These are phyloP conservation scores for Diplodia corticola DNA, from an alignment of 2,329 filamentous ascomycete species.

Conservation along the genomic window DNA sequence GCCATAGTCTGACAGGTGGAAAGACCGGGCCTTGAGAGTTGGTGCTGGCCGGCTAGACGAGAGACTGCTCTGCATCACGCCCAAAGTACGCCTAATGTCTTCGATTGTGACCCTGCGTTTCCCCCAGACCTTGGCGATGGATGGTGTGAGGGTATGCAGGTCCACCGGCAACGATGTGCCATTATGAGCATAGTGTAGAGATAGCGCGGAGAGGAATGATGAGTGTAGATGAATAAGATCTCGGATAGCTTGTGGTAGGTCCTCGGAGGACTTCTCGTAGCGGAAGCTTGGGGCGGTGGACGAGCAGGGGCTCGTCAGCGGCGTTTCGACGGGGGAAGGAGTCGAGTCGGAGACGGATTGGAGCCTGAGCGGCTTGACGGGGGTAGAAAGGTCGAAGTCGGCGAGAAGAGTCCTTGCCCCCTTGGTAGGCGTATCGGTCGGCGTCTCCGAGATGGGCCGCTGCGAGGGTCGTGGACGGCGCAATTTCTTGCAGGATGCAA, in stretches of 20 bases:
- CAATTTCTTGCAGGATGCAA: slow-evolving; percentile 19
- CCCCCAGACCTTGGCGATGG: slow-evolving; percentile 47
- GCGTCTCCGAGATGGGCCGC: slow-evolving; percentile 28
- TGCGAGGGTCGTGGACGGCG: slow-evolving; percentile 7
- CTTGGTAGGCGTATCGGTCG: slow-evolving; percentile 36
- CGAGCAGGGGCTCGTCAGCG: slow-evolving; percentile 29
- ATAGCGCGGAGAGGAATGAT: slow-evolving; percentile 52
- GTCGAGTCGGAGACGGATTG: slow-evolving; percentile 24
- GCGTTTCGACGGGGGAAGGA: slow-evolving; percentile 33
- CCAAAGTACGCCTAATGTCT: slow-evolving; percentile 50
- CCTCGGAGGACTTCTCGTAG: slow-evolving; percentile 22
- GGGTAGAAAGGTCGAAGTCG: slow-evolving; percentile 27
- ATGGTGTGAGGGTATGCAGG: slow-evolving; percentile 41
- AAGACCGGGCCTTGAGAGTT: slow-evolving; percentile 31
- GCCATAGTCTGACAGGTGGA: slow-evolving; percentile 47
- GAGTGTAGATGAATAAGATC: slow-evolving; percentile 48
- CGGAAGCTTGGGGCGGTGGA: slow-evolving; percentile 22
- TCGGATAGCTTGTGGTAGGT: slow-evolving; percentile 44
- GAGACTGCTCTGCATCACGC: slow-evolving; percentile 34
- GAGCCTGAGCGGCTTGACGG: slow-evolving; percentile 27
- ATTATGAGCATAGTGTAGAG: slow-evolving; percentile 53
- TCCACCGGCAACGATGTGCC: slow-evolving; percentile 48
- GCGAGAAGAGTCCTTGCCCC: slow-evolving; percentile 37
- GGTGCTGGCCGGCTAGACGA: neutral
- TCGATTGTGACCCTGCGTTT: slow-evolving; percentile 48